These are phyloP conservation scores for Phylloporus sp. DNA, from an alignment of 768 basidiomycete species.

Conservation along the genomic window DNA sequence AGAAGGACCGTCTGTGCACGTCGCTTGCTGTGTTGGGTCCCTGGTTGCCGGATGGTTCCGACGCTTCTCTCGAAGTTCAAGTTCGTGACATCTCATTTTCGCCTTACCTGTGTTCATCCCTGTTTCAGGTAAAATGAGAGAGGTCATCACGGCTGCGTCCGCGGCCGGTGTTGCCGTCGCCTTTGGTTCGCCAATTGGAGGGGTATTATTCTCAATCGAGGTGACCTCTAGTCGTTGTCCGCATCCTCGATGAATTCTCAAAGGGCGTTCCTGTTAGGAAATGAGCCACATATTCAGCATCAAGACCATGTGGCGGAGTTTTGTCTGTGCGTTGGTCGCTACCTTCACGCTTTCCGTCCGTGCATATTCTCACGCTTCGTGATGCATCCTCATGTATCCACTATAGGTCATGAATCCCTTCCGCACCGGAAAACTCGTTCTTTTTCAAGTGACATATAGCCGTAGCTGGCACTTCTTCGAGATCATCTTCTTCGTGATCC, in stretches of 20 bases:
- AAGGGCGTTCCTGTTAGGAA: constrained; percentile 52
- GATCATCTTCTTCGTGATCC: constrained; percentile 90
- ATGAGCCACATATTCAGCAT: constrained; percentile 98
- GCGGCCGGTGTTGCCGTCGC: constrained; percentile 98
- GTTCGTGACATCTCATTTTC: constrained; percentile 39
- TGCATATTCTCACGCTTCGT: constrained; percentile 21
- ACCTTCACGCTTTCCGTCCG: constrained; percentile 92
- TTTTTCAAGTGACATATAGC: constrained; percentile 97
- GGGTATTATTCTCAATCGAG: constrained; percentile 96
- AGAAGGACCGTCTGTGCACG: constrained; percentile 97
- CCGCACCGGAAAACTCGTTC: constrained; percentile 93
- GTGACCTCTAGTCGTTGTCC: constrained; percentile 35
- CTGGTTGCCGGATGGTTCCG: constrained; percentile 82
- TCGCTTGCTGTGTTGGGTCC: constrained; percentile 90
- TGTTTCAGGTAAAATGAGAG: constrained; percentile 67
- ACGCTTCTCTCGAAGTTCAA: constrained; percentile 82
- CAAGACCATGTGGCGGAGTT: constrained; percentile 98
- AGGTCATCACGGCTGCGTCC: constrained; percentile 91
- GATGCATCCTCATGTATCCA: constrained; percentile 19
- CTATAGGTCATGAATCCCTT: constrained; percentile 94
- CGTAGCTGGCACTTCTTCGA: constrained; percentile 99
- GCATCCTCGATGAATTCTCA: not conserved
- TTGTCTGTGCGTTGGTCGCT: constrained; percentile 95
- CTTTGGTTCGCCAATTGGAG: constrained; percentile 97
- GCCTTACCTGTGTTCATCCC: constrained; percentile 12